Conservation (phyloP, 352 stramenopile species). For the Globisporangium megalacanthum region DNA sequence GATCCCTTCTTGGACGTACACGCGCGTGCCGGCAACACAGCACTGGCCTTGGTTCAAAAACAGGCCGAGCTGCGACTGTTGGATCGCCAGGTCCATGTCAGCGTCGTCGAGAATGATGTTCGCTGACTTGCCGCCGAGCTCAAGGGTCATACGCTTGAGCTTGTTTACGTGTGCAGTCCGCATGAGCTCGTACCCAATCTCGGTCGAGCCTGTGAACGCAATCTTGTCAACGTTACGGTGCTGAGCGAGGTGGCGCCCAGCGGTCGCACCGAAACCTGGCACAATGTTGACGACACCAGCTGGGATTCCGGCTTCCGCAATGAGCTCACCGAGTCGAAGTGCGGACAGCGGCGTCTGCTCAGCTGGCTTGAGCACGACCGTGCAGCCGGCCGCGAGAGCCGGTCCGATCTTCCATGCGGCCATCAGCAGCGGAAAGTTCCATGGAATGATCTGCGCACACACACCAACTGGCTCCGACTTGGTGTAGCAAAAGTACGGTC, state of each 20-base stretch:
- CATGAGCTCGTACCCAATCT: conserved; percentile 61
- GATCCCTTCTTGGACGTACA: conserved; percentile 90
- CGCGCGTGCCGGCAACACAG: conserved; percentile 72
- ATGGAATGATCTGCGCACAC: conserved; percentile 90
- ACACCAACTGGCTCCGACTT: conserved; percentile 79
- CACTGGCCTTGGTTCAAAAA: conserved; percentile 88
- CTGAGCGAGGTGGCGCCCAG: conserved; percentile 35
- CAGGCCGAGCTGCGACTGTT: conserved; percentile 49
- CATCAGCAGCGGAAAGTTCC: conserved; percentile 97
- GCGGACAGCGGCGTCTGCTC: conserved; percentile 92
- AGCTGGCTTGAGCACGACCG: conserved; percentile 91
- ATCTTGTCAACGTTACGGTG: conserved; percentile 77
- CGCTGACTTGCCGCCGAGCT: conserved; percentile 75
- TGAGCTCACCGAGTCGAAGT: conserved; percentile 81
- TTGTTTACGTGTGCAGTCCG: conserved; percentile 39
- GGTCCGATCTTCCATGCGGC: conserved; percentile 91
- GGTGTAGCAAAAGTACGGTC: conserved; percentile 53
- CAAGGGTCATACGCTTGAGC: conserved; percentile 71
- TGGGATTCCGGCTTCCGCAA: conserved; percentile 69
- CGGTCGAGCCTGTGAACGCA: conserved; percentile 68
- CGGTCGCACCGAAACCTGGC: conserved; percentile 33
- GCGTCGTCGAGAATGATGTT: conserved; percentile 71
- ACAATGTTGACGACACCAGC: conserved; percentile 83
- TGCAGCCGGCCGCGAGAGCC: conserved; percentile 88
- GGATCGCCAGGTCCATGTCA: conserved; percentile 58